A percentile compares a stretch with the other conserved stretches of the same genome.
phyloP scores from a whole-genome alignment of 148 eudicot genomes.

The Talinum fruticosum region DNA sequence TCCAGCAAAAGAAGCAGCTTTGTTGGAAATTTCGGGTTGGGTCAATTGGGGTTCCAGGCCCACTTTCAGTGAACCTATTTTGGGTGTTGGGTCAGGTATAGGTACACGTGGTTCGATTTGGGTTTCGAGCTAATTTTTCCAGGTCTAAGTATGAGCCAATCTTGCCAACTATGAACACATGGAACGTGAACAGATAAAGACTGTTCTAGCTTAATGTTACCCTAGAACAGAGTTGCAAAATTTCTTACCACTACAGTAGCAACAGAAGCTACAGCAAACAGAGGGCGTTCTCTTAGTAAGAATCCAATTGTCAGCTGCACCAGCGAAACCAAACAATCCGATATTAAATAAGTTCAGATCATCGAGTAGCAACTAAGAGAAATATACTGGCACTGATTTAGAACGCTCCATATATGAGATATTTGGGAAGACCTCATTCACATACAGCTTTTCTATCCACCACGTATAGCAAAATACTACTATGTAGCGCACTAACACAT shows the following conservation, averaged over 20 bases:
- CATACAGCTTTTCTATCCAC: background rate
- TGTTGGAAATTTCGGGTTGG: no score
- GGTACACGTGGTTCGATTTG: no score
- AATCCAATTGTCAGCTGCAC: slow-evolving; percentile 72
- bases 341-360: background rate
- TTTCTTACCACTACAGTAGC: slow-evolving; percentile 72
- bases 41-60: no score
- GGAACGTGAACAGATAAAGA: no score
- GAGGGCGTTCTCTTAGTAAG: slow-evolving; percentile 76
- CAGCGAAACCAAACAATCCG: background rate
- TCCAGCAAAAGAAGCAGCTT: no score
- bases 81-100: no score
- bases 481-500: no score
- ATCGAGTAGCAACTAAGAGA: background rate
- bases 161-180: no score
- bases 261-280: slow-evolving; percentile 86
- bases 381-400: background rate
- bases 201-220: no score
- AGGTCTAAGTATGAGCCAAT: no score
- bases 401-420: background rate
- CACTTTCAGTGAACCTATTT: no score
- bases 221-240: background rate
- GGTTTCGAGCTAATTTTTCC: no score
- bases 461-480: background rate
- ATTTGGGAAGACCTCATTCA: background rate